Base-by-base conservation (phyloP, 228 moss, liverwort and hornwort genomes). In the Sphagnum fallax region DNA sequence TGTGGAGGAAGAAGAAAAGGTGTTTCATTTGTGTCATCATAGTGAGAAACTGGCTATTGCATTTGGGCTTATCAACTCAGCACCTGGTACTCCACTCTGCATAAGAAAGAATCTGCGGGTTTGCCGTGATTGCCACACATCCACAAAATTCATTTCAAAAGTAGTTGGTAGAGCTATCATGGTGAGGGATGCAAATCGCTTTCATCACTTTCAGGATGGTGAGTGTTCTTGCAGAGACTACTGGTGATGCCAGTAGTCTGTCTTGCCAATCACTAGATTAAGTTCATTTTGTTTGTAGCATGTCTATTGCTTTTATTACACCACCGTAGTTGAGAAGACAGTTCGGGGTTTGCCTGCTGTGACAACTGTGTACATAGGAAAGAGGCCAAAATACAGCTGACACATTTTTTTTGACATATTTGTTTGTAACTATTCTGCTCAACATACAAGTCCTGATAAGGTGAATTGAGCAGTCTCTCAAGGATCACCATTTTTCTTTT, bases 131-230 rank as follows among this genome's bases (percentile, higher is more conserved):
- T 70, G 70, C 49, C 70, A 70, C 62, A 62, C 61, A 52, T 61
- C 70, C 50, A 70, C 70, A n/a, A 70, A 63, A 16, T 62, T 63
- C 51, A 70, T 70, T 52, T 70, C 70, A n/a, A 70, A 63, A 52
- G 16, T 70, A 11, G 62, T 70, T 16, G 51, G 50, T 4, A 61
- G 70, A 4, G 63, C 61, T 5, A 70, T 63, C 16, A 10, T 70
- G 49, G 70, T 62, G 4, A 51, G 70, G 52, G 70, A 70, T 63
- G n/a, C 51, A 6, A 70, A 52, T 51, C 50, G 70, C 5, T 70
- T 70, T 62, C 63, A 62, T 51, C 15, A 12, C 50, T 70, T 70
- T 9, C 8, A 9, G 6, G 47, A 70, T 62, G 70, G 70, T 15
- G 32, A 6, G 6, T 70, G 70, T 53, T 70, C 70, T 16, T 70